Base-by-base conservation (phyloP, 768 basidiomycete species). In the Cubamyces lactineus region DNA sequence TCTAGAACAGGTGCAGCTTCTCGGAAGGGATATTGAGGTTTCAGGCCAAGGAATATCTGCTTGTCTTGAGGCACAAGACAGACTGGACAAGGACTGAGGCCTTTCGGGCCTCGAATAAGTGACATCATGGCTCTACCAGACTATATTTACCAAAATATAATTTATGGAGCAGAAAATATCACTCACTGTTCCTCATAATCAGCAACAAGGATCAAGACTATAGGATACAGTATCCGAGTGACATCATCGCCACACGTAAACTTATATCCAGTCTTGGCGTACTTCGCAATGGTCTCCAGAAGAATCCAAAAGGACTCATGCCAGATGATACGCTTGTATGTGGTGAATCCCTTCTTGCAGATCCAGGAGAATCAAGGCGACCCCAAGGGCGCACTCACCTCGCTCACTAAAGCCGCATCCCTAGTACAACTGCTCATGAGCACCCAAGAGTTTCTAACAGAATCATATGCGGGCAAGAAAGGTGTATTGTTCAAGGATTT, bases 401-500 rank as follows among this genome's bases (percentile, higher is more conserved):
- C 83, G 21, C 84, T 85, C 66, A 82, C 86, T 28, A 86, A 81
- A 71, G 83, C 88, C 9, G 89, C 84, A 1, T 81, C 78, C 23
- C 77, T 91, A 2, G 77, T 82, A 0, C 79, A 80, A 65, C 80
- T 84, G 74, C 79, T 84, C 48, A 82, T 89, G 78, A 82, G 85
- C 49, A 82, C 84, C 16, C 61, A 78, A 8, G 88, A 90, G 67
- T 85, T 86, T 71, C 74, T 72, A 57, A 69, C 76, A 19, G 84
- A 84, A 62, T 80, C 79, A 66, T 70, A 72, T 48, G 76, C 76
- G 40, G 82, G 80, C 41, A 83, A 80, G 62, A 79, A 79, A 60
- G 85, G 85, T 16, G 75, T 81, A 39, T 72, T 91, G 49, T 80
- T 81, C 73, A 85, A 82, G 73, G 88, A 90, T 66, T 80, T 90